Evolutionary conservation across 2,329 filamentous ascomycete species (phyloP), one percentile per base, ranked within the genome.

Genomic region (Tympanopsis confertula): DNA sequence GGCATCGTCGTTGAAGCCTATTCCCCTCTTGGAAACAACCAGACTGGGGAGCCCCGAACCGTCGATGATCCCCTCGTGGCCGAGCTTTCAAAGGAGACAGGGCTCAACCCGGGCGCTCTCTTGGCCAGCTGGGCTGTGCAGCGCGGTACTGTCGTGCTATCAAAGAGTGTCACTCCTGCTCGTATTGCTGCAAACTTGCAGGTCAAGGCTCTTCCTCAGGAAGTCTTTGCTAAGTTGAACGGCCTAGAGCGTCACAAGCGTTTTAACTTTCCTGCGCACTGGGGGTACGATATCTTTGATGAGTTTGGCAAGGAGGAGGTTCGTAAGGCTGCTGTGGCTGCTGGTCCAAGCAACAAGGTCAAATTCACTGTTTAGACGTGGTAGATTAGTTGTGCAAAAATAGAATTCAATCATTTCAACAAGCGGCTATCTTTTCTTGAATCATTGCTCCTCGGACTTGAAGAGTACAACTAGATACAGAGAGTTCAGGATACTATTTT

Each of bases 1-100:
- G 63, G 63, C 42, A 80, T 82, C 43, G 61, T 73, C 42, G 54
- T 81, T 35, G 69, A 74, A 47, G 76, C 76, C 4, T 82, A 82
- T 57, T 79, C 72, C 29, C 77, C 78, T 3, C 68, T 82, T 17
- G 77, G 68, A 13, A 74, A 72, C 56, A 74, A 72, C 54, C 51
- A 54, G 39, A 52, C 49, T 3, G 53, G 50, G 10, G 48, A 64
- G 43, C 61, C 67, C 5, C 61, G 66, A 19, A 61, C 66, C 3
- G 57, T 74, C 40, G 66, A 68, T 46, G 68, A 67, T 41, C 57
- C 62, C 4, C 57, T 61, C 22, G 59, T 74, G 17, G 57, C 63
- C 42, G 59, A 63, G 36, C 55, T 71, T 29, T 66, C 63, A 19
- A 60, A 64, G 43, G 53, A 62, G 38, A 50, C 65, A 3, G 58